A percentile compares a stretch with the other conserved stretches of the same genome.
phyloP scores from a whole-genome alignment of 352 stramenopile genomes.

The Globisporangium solare region DNA sequence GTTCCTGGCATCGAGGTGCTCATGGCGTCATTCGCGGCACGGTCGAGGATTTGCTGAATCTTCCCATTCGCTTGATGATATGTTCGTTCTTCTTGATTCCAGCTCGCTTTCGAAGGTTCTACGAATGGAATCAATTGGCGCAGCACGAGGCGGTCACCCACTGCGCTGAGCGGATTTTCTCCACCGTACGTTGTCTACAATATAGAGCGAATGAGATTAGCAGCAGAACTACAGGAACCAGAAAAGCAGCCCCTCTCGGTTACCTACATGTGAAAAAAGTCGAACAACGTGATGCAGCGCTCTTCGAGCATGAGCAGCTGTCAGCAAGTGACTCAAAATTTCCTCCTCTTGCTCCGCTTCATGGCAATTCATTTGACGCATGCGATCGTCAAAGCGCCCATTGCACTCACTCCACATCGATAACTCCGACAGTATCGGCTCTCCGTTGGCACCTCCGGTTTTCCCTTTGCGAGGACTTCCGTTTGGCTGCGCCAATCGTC shows the following conservation, averaged over 20 bases:
- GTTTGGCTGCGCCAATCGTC: constrained; percentile 18
- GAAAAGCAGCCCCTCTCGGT: too few species aligned
- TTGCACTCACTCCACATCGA: constrained; percentile 72
- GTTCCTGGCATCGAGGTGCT: constrained; percentile 30
- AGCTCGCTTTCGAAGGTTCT: constrained; percentile 11
- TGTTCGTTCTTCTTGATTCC: constrained; percentile 10
- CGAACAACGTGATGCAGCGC: constrained; percentile 65
- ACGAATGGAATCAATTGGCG: constrained; percentile 66
- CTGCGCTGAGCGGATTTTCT: constrained; percentile 44
- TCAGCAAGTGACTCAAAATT: constrained; percentile 51
- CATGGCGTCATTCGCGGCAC: constrained; percentile 44
- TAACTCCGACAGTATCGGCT: constrained; percentile 28
- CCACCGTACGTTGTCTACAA: constrained; percentile 19
- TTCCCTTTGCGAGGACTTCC: constrained; percentile 47
- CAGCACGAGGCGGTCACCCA: constrained; percentile 58
- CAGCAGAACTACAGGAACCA: neutral
- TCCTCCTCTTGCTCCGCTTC: constrained; percentile 70
- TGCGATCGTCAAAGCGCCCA: constrained; percentile 46
- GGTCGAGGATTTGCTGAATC: constrained; percentile 64
- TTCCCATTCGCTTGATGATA: constrained; percentile 27
- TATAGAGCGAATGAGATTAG: neutral
- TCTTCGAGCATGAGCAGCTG: constrained; percentile 57
- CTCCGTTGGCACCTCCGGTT: constrained; percentile 19
- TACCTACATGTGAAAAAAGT: constrained; percentile 40
- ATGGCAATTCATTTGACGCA: constrained; percentile 50